These are phyloP conservation scores for Pestalotiopsis sp. DNA, from an alignment of 2,329 filamentous ascomycete species.

Conservation along the genomic window DNA sequence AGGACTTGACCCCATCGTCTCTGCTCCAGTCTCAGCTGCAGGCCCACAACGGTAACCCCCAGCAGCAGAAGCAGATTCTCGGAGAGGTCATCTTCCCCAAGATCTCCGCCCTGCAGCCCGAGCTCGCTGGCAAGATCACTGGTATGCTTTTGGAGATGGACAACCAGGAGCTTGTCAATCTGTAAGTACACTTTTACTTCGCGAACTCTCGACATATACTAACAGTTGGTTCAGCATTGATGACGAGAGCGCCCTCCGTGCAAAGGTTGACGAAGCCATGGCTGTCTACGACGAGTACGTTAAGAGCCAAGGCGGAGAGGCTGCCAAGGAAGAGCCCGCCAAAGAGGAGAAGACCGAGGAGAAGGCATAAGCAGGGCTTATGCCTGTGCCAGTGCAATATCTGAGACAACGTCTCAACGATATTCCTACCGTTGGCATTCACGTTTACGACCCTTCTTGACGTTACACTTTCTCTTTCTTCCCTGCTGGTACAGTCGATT, in stretches of 20 bases:
- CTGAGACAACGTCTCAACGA: neutral
- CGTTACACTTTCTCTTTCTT: constrained; percentile 11
- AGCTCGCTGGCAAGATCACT: constrained; percentile 98
- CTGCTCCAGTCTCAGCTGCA: constrained; percentile 62
- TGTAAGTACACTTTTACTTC: constrained; percentile 66
- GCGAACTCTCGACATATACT: constrained; percentile 9
- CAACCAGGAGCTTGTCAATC: constrained; percentile 86
- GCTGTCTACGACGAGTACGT: constrained; percentile 98
- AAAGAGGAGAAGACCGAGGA: constrained; percentile 55
- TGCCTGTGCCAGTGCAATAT: neutral
- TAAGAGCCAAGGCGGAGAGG: constrained; percentile 68
- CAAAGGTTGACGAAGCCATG: constrained; percentile 97
- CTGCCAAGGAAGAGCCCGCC: constrained; percentile 38
- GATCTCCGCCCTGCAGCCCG: constrained; percentile 92
- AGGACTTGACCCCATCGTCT: constrained; percentile 41
- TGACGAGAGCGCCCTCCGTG: constrained; percentile 83
- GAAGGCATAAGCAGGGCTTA: constrained; percentile 46
- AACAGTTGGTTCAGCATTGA: constrained; percentile 66
- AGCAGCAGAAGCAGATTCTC: constrained; percentile 97
- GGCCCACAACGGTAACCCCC: constrained; percentile 50
- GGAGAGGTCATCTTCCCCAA: constrained; percentile 98
- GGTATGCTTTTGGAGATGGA: constrained; percentile 99
- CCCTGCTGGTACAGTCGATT: constrained; percentile 18
- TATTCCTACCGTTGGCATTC: constrained; percentile 11
- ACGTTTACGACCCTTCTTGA: constrained; percentile 17